phyloP scores from a whole-genome alignment of 345 rosid genomes.

The Cardamine chenopodiifolia region DNA sequence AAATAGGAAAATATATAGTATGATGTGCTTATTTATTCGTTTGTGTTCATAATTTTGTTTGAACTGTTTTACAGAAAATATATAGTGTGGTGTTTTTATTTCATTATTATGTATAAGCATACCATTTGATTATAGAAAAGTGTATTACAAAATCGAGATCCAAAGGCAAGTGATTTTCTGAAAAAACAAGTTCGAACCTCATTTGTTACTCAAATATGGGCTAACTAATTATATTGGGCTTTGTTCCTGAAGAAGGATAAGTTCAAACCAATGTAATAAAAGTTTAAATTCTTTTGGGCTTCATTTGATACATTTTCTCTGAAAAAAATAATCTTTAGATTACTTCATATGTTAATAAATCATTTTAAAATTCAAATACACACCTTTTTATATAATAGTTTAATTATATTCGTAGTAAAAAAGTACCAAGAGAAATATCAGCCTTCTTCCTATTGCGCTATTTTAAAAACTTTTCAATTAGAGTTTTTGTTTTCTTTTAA shows the following conservation, averaged over 20 bases:
- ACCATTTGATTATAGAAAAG: not conserved
- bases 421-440: too few relatives aligned
- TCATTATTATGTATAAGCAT: not conserved
- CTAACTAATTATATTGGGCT: slow-evolving; percentile 8
- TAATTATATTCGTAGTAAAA: too few relatives aligned
- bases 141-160: not conserved
- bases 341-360: too few relatives aligned
- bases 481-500: too few relatives aligned
- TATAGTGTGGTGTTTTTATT: too few relatives aligned
- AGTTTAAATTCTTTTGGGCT: not conserved
- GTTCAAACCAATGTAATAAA: not conserved
- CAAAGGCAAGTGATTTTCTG: not conserved
- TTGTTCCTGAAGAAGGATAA: not conserved
- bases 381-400: too few relatives aligned
- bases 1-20: too few relatives aligned
- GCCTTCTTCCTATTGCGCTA: too few relatives aligned
- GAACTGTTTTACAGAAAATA: not conserved
- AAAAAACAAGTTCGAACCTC: too few relatives aligned
- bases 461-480: too few relatives aligned
- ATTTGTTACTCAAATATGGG: not conserved
- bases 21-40: too few relatives aligned
- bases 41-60: not conserved
- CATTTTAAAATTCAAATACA: too few relatives aligned
- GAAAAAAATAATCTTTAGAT: not conserved
- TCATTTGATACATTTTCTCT: not conserved